Evolutionary conservation across 768 basidiomycete genomes (phyloP), one percentile per base, ranked within the genome.

Genomic region (Agaricus bisporus): DNA sequence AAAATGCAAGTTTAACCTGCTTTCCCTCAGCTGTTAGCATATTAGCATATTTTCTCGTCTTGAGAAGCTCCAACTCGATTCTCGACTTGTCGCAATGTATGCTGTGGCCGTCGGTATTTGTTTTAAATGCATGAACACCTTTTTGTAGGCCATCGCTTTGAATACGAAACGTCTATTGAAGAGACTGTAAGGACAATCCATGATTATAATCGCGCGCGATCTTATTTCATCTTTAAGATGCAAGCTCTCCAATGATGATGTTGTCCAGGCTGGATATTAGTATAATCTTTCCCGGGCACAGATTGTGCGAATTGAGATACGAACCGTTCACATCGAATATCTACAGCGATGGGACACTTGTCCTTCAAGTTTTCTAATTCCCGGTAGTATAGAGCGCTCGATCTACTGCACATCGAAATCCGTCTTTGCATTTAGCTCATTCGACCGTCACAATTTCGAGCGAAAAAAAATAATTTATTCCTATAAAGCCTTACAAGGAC

Each of bases 1-100:
- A 48, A 37, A 17, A 28, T 20, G 5, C 8, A 41, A 0, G 26
- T 5, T 11, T 17, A 18, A 14, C 18, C 26, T 12, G n/a, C 46
- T 59, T 3, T n/a, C n/a, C n/a, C n/a, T n/a, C 60, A 64, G 63
- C 66, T 35, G 28, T 18, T 39, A 44, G 82, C 81, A 84, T 60
- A 88, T 91, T 37, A 83, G 60, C 68, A 70, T 14, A 81, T n/a
- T n/a, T n/a, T n/a, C n/a, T n/a, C n/a, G 80, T 42, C 65, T 91
- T 55, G 67, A 85, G 62, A 76, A 88, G 15, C 73, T 91, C 2
- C 83, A 88, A 43, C 65, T 88, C 25, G 88, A 91, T 48, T 88
- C 74, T 91, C 60, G 90, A 91, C 61, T 67, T 90, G 1, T 67
- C 89, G 7, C 88, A 90, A 70, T 86, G 85, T 75, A 59, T 56